Percentiles rank a stretch among this genome's conserved stretches.
Conservation (phyloP, 164 flowering plant genomes). For the Malania oleifera region DNA sequence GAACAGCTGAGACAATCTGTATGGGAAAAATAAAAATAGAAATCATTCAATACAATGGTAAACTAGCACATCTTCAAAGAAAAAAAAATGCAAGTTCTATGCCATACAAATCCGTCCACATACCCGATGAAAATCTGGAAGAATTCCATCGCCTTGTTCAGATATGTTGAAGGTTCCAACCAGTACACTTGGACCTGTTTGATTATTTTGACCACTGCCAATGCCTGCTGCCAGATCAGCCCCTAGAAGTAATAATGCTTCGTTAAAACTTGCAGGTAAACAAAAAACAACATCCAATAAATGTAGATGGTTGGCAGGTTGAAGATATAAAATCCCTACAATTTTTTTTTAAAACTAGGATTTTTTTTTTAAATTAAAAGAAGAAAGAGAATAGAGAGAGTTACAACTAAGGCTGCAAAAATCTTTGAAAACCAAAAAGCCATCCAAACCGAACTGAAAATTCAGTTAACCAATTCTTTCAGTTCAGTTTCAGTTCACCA, state of each 20-base stretch:
- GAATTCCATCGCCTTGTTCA: background rate
- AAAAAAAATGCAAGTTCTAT: background rate
- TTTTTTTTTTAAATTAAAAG: too few species aligned
- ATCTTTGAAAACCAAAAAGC: too few species aligned
- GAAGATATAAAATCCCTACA: too few species aligned
- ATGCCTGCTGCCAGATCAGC: background rate
- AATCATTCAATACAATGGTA: background rate
- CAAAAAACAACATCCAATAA: too few species aligned
- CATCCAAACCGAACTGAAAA: too few species aligned
- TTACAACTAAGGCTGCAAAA: too few species aligned
- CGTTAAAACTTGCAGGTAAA: background rate
- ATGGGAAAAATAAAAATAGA: background rate
- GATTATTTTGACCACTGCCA: background rate
- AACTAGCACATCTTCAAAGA: background rate
- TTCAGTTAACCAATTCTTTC: too few species aligned
- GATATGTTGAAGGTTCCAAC: background rate
- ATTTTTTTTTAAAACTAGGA: too few species aligned
- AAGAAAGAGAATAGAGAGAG: too few species aligned
- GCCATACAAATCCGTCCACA: background rate
- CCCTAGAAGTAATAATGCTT: background rate
- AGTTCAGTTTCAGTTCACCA: too few species aligned
- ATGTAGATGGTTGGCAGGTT: too few species aligned
- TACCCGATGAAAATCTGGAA: background rate
- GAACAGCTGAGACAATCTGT: conserved; percentile 2
- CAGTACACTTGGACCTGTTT: background rate